Percentiles rank a stretch among this genome's conserved stretches.
These are phyloP conservation scores for Trichoderma virens DNA, from an alignment of 495 filamentous ascomycete species.

Conservation along the genomic window DNA sequence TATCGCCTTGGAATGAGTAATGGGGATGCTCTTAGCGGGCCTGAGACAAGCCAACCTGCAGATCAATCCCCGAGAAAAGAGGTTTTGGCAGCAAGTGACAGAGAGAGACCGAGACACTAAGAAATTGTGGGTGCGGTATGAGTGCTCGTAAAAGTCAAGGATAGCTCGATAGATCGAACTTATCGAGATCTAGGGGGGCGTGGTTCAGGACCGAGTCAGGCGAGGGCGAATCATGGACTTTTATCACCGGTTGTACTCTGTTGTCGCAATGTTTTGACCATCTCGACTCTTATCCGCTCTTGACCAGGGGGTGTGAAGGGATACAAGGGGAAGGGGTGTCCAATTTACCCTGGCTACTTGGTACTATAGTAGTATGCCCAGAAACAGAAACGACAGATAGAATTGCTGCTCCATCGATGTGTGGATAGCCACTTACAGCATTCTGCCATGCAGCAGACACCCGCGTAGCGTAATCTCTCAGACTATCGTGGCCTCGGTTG, in stretches of 20 bases:
- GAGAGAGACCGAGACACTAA: neutral
- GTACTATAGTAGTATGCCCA: neutral
- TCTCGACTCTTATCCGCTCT: neutral
- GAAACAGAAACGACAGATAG: neutral
- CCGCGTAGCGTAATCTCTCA: neutral
- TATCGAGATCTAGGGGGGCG: neutral
- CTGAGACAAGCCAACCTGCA: constrained; percentile 9
- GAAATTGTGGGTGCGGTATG: constrained; percentile 6
- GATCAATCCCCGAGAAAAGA: neutral
- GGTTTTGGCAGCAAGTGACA: neutral
- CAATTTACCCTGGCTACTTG: neutral
- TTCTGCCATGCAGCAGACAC: neutral
- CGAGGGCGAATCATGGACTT: neutral
- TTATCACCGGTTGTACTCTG: neutral
- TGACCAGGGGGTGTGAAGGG: neutral
- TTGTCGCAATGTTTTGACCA: neutral
- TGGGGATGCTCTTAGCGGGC: neutral
- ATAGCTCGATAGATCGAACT: neutral
- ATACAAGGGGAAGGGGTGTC: neutral
- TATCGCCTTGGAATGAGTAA: constrained; percentile 2
- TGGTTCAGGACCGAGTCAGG: neutral
- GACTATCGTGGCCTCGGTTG: neutral
- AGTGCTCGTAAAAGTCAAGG: neutral
- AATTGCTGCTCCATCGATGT: neutral
- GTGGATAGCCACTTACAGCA: neutral